Evolutionary conservation across 495 filamentous ascomycete species (phyloP), one percentile per base, ranked within the genome.

Genomic region (Xylaria intraflava): DNA sequence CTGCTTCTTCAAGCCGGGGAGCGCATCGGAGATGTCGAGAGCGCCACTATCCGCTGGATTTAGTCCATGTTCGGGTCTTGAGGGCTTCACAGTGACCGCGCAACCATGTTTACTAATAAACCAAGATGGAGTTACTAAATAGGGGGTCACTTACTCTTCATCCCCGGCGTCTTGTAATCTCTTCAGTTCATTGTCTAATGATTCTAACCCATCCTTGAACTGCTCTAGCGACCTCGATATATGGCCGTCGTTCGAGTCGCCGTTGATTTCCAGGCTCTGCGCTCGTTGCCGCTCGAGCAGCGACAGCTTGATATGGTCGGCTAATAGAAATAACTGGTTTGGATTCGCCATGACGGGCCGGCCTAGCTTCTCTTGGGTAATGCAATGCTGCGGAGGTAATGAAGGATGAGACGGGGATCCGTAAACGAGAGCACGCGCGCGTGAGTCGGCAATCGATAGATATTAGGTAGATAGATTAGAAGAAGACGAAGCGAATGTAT

Each of bases 251-350:
- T 95, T 88, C 6, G 86, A 80, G 65, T 89, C 89, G 62, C 90
- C 84, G 10, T 63, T 53, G 27, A 95, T 83, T 51, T 89, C 84
- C n/a, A 95, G 78, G 1, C 85, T 85, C 51, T 88, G 83, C n/a
- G 90, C 90, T 39, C 92, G 85, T 72, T 95, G 87, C 44, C 92
- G 84, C 67, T 97, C 93, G 23, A 96, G 78, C 26, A 90, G 75
- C 29, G 85, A 87, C 44, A 88, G 77, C 62, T 88, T 86, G 74
- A 90, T 81, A 68, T 90, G 84, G 69, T 90, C 86, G 58, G 86
- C 83, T 29, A 90, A 76, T 33, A 90, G 79, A 57, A 82, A 81
- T 29, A 89, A 85, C 53, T 87, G 85, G 59, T 80, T 79, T 31
- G 78, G 68, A 59, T 74, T 80, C 51, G 76, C 71, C 78, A 80